phyloP scores from a whole-genome alignment of 441 rosid genomes.

The Arabidopsis lyrata region DNA sequence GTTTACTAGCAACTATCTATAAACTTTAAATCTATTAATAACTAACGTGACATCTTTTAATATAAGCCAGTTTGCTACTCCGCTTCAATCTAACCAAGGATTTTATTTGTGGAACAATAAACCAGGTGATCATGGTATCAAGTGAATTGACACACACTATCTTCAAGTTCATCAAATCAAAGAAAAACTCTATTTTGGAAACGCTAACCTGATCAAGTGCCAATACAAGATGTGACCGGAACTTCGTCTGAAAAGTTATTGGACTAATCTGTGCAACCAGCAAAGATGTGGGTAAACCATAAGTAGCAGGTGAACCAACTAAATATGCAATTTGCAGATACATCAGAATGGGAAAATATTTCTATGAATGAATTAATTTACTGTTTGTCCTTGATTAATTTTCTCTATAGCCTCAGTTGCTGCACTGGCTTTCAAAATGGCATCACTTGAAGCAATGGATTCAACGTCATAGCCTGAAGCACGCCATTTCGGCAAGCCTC shows the following conservation, averaged over 20 bases:
- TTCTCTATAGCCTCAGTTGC: constrained; percentile 95
- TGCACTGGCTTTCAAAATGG: constrained; percentile 91
- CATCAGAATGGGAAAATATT: background rate
- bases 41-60: constrained; percentile 3
- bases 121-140: constrained; percentile 5
- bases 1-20: constrained; percentile 8
- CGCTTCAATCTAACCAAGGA: constrained; percentile 14
- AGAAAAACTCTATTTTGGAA: background rate
- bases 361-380: constrained; percentile 45
- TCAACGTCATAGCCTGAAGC: constrained; percentile 94
- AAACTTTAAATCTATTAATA: constrained; percentile 1
- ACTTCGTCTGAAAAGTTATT: constrained; percentile 76
- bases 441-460: constrained; percentile 94
- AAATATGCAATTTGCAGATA: constrained; percentile 12
- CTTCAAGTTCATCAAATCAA: background rate
- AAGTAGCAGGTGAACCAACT: background rate
- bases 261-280: constrained; percentile 70
- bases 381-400: constrained; percentile 84
- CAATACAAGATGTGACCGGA: constrained; percentile 94
- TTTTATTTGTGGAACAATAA: constrained; percentile 17
- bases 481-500: constrained; percentile 98
- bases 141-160: background rate
- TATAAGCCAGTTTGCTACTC: constrained; percentile 1
- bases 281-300: constrained; percentile 8
- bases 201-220: constrained; percentile 81